Percentiles rank a stretch among this genome's conserved stretches.
Conservation (phyloP, 2,329 filamentous ascomycete species). For the Lojkania enalia region DNA sequence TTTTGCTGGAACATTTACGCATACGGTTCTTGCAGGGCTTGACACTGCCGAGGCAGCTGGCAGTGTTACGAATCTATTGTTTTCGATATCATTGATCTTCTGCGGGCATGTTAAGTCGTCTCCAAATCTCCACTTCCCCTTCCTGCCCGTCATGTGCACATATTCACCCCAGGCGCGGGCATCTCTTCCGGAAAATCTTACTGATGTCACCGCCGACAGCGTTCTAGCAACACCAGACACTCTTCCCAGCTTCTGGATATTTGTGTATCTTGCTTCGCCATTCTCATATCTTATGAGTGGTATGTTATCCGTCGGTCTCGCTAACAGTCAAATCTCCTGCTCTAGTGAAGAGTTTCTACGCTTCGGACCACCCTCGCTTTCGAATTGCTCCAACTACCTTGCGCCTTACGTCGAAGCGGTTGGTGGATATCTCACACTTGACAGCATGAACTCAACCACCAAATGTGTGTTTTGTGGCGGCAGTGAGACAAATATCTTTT, state of each 20-base stretch:
- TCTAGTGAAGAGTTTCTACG: conserved; percentile 66
- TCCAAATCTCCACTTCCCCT: not conserved
- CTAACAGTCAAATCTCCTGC: conserved; percentile 65
- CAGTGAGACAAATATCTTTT: conserved; percentile 40
- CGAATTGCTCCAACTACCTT: conserved; percentile 64
- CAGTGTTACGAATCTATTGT: conserved; percentile 71
- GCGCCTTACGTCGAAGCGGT: conserved; percentile 26
- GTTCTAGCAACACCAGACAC: conserved; percentile 64
- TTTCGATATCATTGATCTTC: conserved; percentile 70
- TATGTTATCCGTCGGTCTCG: conserved; percentile 69
- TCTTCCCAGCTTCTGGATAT: conserved; percentile 74
- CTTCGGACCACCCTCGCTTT: conserved; percentile 62
- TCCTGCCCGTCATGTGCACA: conserved; percentile 42
- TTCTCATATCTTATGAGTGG: conserved; percentile 76
- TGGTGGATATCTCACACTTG: conserved; percentile 39
- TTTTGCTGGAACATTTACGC: conserved; percentile 75
- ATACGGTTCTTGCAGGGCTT: conserved; percentile 71
- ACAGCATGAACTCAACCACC: conserved; percentile 31
- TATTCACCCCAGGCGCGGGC: too few relatives aligned
- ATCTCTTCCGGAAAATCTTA: too few relatives aligned
- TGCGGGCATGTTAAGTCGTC: conserved; percentile 47
- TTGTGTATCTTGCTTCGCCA: conserved; percentile 77
- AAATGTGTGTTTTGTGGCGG: conserved; percentile 45
- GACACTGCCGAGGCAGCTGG: conserved; percentile 71
- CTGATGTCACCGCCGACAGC: too few relatives aligned